A percentile compares a stretch with the other conserved stretches of the same genome.
Conservation (phyloP, 805 yeast species). For the Candida germanica region DNA sequence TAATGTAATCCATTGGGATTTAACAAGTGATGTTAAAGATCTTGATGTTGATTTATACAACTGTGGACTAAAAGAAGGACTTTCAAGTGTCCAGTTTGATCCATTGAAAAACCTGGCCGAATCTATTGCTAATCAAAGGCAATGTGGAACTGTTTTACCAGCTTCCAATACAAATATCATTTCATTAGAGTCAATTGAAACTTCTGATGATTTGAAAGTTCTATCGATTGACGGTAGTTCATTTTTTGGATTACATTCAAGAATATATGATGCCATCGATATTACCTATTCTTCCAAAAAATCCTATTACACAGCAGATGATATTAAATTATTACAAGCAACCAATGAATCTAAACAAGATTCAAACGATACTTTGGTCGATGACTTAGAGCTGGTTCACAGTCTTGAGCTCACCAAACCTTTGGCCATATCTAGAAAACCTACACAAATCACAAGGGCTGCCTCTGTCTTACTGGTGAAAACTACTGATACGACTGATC, state of each 20-base stretch:
- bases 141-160: slow-evolving; percentile 62
- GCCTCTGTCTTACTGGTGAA: slow-evolving; percentile 4
- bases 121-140: slow-evolving; percentile 36
- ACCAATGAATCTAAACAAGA: not conserved
- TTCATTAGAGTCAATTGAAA: slow-evolving; percentile 37
- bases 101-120: slow-evolving; percentile 28
- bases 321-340: slow-evolving; percentile 22
- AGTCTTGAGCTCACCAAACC: slow-evolving; percentile 13
- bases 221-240: slow-evolving; percentile 54
- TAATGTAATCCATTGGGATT: slow-evolving; percentile 65
- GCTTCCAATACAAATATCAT: slow-evolving; percentile 53
- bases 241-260: slow-evolving; percentile 55
- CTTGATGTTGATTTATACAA: slow-evolving; percentile 13
- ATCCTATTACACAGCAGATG: slow-evolving; percentile 29
- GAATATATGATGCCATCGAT: slow-evolving; percentile 31
- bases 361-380: slow-evolving; percentile 17
- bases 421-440: slow-evolving; percentile 10
- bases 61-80: slow-evolving; percentile 48
- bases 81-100: slow-evolving; percentile 39
- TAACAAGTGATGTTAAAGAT: slow-evolving; percentile 25
- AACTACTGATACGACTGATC: not conserved
- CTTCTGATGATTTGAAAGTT: slow-evolving; percentile 34
- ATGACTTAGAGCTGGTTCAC: slow-evolving; percentile 8
- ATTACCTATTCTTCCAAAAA: slow-evolving; percentile 19
- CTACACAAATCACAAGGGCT: slow-evolving; percentile 1